Percentiles rank a stretch among this genome's conserved stretches.
These are phyloP conservation scores for Cantharellus anzutake DNA, from an alignment of 768 basidiomycete species.

Conservation along the genomic window DNA sequence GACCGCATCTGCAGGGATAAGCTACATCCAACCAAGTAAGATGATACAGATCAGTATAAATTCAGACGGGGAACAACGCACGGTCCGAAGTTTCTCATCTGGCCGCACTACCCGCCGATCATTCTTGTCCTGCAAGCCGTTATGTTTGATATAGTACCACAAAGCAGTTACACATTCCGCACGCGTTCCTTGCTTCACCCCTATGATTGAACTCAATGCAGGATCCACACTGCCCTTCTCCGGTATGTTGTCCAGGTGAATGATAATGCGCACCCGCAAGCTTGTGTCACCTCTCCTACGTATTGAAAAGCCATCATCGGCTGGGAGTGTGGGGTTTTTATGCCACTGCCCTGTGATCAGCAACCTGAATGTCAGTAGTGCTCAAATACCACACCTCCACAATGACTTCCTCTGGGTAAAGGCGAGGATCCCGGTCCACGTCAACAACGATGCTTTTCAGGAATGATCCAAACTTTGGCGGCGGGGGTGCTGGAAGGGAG, in stretches of 20 bases:
- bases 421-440: slow-evolving; percentile 60
- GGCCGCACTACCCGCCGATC: slow-evolving; percentile 51
- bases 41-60: slow-evolving; percentile 9
- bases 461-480: slow-evolving; percentile 69
- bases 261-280: slow-evolving; percentile 62
- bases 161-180: slow-evolving; percentile 61
- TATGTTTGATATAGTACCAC: slow-evolving; percentile 84
- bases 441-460: slow-evolving; percentile 74
- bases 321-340: slow-evolving; percentile 20
- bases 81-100: slow-evolving; percentile 47
- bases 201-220: slow-evolving; percentile 47
- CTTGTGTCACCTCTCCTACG: slow-evolving; percentile 61
- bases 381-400: slow-evolving; percentile 42
- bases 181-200: slow-evolving; percentile 70
- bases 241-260: slow-evolving; percentile 73
- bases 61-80: slow-evolving; percentile 14
- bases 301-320: slow-evolving; percentile 74
- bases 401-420: slow-evolving; percentile 73
- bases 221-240: slow-evolving; percentile 67
- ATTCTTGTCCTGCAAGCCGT: slow-evolving; percentile 65
- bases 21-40: slow-evolving; percentile 20
- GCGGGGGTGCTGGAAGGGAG: slow-evolving; percentile 21
- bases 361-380: slow-evolving; percentile 20
- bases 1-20: slow-evolving; percentile 52
- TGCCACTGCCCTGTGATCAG: slow-evolving; percentile 15